phyloP scores from a whole-genome alignment of 768 basidiomycete species.

The Rhodotorula babjevae region DNA sequence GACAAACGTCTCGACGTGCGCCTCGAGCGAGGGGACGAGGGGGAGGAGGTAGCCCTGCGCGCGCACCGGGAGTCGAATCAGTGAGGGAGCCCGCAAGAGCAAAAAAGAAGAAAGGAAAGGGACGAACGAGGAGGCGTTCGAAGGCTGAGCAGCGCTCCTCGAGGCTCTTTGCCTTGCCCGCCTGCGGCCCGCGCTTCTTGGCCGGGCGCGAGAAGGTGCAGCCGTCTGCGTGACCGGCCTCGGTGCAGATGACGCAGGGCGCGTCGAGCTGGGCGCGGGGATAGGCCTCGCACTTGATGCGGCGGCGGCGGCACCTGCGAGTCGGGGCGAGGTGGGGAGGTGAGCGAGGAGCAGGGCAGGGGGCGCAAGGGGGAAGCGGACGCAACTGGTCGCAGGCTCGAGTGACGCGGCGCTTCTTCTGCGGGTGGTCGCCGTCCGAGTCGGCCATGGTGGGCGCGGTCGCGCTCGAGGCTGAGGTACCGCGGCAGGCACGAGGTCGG shows the following conservation, averaged over 20 bases:
- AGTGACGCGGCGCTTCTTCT: slow-evolving; percentile 29
- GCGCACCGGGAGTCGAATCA: no score
- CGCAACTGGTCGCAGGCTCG: slow-evolving; percentile 30
- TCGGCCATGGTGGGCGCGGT: background rate
- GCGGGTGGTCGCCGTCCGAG: slow-evolving; percentile 1
- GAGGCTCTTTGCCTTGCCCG: slow-evolving; percentile 19
- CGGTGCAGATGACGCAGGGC: slow-evolving; percentile 34
- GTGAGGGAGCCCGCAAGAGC: no score
- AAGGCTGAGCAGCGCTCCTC: slow-evolving; percentile 11
- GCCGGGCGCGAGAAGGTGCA: slow-evolving; percentile 29
- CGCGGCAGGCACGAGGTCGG: no score
- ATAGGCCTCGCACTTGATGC: slow-evolving; percentile 28
- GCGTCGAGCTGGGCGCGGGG: slow-evolving; percentile 6
- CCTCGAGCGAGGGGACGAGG: background rate
- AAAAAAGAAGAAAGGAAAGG: no score
- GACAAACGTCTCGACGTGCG: background rate
- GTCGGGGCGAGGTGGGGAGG: no score
- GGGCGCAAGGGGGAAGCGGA: background rate
- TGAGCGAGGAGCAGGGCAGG: background rate
- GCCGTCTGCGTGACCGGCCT: background rate
- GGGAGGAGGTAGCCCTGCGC: slow-evolving; percentile 1
- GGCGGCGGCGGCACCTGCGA: slow-evolving; percentile 18
- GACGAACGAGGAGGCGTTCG: slow-evolving; percentile 27
- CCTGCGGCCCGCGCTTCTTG: slow-evolving; percentile 29
- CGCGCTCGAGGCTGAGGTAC: no score